These are phyloP conservation scores for Ceratorhiza oryzae-sativae DNA, from an alignment of 1,284 basidiomycete genomes.

Conservation along the genomic window DNA sequence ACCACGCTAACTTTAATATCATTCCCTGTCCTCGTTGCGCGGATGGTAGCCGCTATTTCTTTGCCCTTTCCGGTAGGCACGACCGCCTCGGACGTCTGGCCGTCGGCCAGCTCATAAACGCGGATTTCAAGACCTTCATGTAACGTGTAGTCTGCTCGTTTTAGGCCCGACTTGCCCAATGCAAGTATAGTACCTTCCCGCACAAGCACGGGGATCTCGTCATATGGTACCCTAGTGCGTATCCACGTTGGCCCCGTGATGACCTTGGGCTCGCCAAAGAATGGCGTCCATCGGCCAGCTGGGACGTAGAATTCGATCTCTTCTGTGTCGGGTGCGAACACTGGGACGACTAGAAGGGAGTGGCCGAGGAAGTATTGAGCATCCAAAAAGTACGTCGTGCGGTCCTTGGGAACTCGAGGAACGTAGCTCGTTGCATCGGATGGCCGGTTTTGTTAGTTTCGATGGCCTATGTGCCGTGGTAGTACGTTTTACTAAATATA, in stretches of 20 bases:
- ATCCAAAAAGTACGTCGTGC: conserved; percentile 69
- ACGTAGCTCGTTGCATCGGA: conserved; percentile 75
- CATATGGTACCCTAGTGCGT: conserved; percentile 38
- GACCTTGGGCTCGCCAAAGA: conserved; percentile 38
- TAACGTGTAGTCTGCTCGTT: conserved; percentile 72
- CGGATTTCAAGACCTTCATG: conserved; percentile 60
- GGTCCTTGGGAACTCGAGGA: conserved; percentile 74
- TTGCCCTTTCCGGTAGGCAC: conserved; percentile 55
- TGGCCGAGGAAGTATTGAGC: conserved; percentile 75
- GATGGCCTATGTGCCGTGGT: conserved; percentile 56
- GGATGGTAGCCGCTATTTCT: conserved; percentile 45
- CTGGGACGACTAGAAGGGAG: conserved; percentile 74
- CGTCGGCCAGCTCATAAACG: conserved; percentile 61
- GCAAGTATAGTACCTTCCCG: conserved; percentile 63
- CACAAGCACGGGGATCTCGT: conserved; percentile 68
- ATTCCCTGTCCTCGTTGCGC: conserved; percentile 40
- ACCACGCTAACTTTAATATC: conserved; percentile 43
- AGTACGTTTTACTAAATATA: background rate
- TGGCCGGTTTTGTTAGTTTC: conserved; percentile 64
- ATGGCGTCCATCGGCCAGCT: conserved; percentile 71
- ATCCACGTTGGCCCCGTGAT: conserved; percentile 39
- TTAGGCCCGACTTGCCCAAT: conserved; percentile 62
- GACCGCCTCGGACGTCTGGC: conserved; percentile 54
- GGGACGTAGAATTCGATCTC: conserved; percentile 73
- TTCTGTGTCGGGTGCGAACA: conserved; percentile 65